phyloP scores from a whole-genome alignment of 202 grass and related monocot species.

The Panicum hallii region DNA sequence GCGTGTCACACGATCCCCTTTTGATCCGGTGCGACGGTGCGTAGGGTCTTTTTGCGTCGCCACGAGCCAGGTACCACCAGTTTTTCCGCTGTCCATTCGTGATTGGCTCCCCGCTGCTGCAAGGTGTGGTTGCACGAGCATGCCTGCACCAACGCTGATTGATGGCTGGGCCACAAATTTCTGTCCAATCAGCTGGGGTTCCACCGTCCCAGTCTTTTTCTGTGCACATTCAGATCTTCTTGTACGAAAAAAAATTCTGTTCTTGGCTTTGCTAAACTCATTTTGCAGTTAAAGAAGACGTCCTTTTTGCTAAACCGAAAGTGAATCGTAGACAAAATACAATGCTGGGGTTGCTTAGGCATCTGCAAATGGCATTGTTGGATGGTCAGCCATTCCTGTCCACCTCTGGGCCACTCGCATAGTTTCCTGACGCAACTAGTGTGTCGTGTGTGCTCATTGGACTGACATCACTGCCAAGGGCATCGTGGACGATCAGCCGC shows the following conservation, averaged over 20 bases:
- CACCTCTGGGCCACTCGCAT: too few relatives aligned
- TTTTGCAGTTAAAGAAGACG: not conserved
- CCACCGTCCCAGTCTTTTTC: conserved; percentile 6
- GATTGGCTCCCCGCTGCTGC: conserved; percentile 34
- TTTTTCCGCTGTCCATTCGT: conserved; percentile 41
- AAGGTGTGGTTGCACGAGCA: conserved; percentile 35
- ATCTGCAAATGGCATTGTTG: not conserved
- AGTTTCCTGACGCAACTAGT: not conserved
- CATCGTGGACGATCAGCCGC: conserved; percentile 31
- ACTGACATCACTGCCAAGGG: conserved; percentile 9
- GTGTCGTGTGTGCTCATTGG: conserved; percentile 7
- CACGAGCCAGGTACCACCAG: not conserved
- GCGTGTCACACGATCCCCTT: not conserved
- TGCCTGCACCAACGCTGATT: conserved; percentile 24
- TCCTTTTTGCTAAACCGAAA: not conserved
- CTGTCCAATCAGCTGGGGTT: conserved; percentile 20
- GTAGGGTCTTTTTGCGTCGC: not conserved
- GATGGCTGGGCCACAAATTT: conserved; percentile 40
- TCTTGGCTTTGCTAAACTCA: not conserved
- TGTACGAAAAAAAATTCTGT: conserved; percentile 27
- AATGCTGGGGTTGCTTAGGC: not conserved
- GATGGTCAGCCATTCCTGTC: conserved; percentile 2
- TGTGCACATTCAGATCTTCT: not conserved
- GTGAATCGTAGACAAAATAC: not conserved
- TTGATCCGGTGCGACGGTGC: not conserved